Evolutionary conservation across 179 eudicot species (phyloP).

Genomic region (Patellifolia procumbens): DNA sequence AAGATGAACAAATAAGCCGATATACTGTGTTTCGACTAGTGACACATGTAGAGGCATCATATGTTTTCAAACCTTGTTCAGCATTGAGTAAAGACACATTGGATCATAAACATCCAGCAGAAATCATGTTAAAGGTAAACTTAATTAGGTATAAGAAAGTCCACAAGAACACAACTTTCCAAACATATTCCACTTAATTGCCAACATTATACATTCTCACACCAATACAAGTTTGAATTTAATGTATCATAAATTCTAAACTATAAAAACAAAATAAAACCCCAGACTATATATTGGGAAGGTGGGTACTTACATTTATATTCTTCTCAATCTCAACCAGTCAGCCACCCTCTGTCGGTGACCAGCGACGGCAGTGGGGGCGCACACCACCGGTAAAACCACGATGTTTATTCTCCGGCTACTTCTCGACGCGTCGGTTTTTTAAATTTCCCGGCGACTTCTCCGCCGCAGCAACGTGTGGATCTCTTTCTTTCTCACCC

Average conservation of each 20-base stretch:
- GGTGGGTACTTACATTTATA: too few relatives aligned
- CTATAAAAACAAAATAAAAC: too few relatives aligned
- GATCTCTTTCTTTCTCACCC: too few relatives aligned
- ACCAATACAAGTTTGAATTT: background rate
- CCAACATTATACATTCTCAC: background rate
- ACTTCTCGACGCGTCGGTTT: too few relatives aligned
- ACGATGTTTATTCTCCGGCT: too few relatives aligned
- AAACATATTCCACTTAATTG: background rate
- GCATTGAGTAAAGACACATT: background rate
- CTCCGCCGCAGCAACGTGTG: too few relatives aligned
- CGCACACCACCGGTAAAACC: too few relatives aligned
- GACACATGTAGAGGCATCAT: background rate
- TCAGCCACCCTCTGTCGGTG: too few relatives aligned
- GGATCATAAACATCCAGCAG: background rate
- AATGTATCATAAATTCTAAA: background rate
- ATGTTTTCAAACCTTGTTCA: background rate
- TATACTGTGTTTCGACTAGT: background rate
- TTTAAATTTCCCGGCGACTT: too few relatives aligned
- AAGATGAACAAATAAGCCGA: background rate
- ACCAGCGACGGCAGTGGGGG: too few relatives aligned
- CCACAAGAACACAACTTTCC: conserved; percentile 5
- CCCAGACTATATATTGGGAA: too few relatives aligned
- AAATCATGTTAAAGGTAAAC: background rate
- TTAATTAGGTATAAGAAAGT: background rate
- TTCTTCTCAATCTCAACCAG: too few relatives aligned